Evolutionary conservation across 2,329 filamentous ascomycete genomes (phyloP), one percentile per base, ranked within the genome.

Genomic region (Trichophyton benhamiae): DNA sequence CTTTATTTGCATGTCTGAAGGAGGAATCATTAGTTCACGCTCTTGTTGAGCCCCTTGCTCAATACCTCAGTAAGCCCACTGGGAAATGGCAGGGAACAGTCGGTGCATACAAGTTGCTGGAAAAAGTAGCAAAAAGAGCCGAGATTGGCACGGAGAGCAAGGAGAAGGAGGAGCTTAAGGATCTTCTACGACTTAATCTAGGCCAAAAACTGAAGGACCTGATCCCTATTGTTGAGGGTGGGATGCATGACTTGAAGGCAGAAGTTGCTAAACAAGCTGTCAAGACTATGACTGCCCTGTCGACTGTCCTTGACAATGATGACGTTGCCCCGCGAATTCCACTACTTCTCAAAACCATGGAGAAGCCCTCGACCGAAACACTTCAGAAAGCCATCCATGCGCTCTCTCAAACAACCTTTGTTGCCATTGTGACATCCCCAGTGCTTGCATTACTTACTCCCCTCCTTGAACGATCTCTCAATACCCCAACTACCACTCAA

Each of bases 31-130:
- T 95, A 70, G 87, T 95, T 59, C 83, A 84, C 65, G 91, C 88
- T 20, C 82, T 99, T 48, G 79, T 99, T 59, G 91, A 94, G 2
- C 82, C 84, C 15, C 78, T 99, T 46, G 76, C 80, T 64, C 76
- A 81, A 59, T 97, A 97, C 73, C 80, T 99, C 33, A 80, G 80
- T 71, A 95, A 90, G 77, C 85, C 84, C 70, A 88, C 90, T 15
- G 91, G 89, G 66, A 99, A 99, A 77, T 99, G 94, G 94, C 94
- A 99, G 77, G 94, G 94, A 63, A 89, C 89, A 15, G 89, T 96
- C 60, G 91, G 88, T 63, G 94, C 89, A 53, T 87, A 87, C 71
- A 85, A 87, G 74, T 75, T 97, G 65, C 78, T 99, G 62, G 91
- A 94, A 72, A 89, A 86, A 75, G 95, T 97, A 87, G 94, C 94